Evolutionary conservation across 2,329 filamentous ascomycete genomes (phyloP).

Genomic region (Sarocladium oryzae): DNA sequence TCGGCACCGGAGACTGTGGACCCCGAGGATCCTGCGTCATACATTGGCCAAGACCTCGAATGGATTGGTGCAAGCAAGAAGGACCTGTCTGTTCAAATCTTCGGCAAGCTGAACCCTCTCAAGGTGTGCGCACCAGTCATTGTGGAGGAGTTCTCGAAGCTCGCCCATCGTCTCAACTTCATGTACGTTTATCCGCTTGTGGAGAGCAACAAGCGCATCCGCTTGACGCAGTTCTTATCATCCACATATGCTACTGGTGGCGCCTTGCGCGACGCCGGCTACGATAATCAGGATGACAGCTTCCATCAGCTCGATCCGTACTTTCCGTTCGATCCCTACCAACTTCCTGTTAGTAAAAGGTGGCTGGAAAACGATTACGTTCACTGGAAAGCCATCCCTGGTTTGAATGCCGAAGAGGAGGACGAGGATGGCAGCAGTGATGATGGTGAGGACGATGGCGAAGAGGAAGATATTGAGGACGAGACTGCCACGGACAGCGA

Average conservation of each 20-base stretch:
- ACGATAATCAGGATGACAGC: conserved; percentile 54
- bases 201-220: conserved; percentile 86
- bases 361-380: conserved; percentile 87
- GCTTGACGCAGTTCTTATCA: conserved; percentile 64
- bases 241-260: conserved; percentile 50
- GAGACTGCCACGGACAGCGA: conserved; percentile 45
- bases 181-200: conserved; percentile 85
- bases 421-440: conserved; percentile 49
- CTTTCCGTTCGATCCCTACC: conserved; percentile 96
- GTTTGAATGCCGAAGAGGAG: conserved; percentile 53
- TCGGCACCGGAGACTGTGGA: conserved; percentile 54
- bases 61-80: conserved; percentile 74
- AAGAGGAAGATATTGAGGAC: conserved; percentile 36
- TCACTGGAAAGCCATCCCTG: conserved; percentile 69
- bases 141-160: conserved; percentile 83
- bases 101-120: conserved; percentile 85
- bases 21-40: conserved; percentile 54
- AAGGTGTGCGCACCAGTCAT: conserved; percentile 91
- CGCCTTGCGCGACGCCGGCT: conserved; percentile 43
- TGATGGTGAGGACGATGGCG: conserved; percentile 38
- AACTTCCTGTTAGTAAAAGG: conserved; percentile 75
- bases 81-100: conserved; percentile 69
- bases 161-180: conserved; percentile 78
- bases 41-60: conserved; percentile 63
- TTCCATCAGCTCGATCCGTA: conserved; percentile 86